These are phyloP conservation scores for Termitomyces sp. DNA, from an alignment of 768 basidiomycete species.

Conservation along the genomic window DNA sequence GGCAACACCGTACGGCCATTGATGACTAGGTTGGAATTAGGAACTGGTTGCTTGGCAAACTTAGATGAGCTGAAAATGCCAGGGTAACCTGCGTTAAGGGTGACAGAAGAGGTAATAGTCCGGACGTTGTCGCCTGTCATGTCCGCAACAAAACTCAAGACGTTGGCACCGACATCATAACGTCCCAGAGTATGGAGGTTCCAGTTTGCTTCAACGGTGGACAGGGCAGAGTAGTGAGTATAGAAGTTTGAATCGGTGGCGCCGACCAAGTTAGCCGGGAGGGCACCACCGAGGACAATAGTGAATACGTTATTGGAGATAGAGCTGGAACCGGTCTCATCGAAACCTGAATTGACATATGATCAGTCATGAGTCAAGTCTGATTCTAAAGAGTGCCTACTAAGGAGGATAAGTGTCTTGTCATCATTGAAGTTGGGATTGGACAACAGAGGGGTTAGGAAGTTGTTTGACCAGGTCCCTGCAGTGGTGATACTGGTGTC, in stretches of 20 bases:
- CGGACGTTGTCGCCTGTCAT: constrained; percentile 34
- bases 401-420: constrained; percentile 52
- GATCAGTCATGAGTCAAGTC: background rate
- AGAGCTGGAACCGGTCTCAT: constrained; percentile 40
- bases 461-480: constrained; percentile 40
- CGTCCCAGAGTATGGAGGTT: constrained; percentile 55
- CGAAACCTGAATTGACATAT: constrained; percentile 31
- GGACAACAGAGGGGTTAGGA: constrained; percentile 44
- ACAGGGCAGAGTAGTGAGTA: constrained; percentile 54
- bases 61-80: constrained; percentile 18
- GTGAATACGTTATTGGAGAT: constrained; percentile 43
- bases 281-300: constrained; percentile 35
- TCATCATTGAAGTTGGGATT: constrained; percentile 49
- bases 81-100: constrained; percentile 19
- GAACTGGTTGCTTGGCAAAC: constrained; percentile 13
- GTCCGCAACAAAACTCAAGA: constrained; percentile 45
- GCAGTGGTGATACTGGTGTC: constrained; percentile 52
- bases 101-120: constrained; percentile 7
- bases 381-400: background rate
- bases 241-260: constrained; percentile 51
- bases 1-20: constrained; percentile 20
- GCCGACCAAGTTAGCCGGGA: constrained; percentile 35
- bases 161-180: constrained; percentile 31
- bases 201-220: constrained; percentile 62
- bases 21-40: constrained; percentile 19